Evolutionary conservation across 441 rosid species (phyloP).

Genomic region (Metrosideros polymorpha): DNA sequence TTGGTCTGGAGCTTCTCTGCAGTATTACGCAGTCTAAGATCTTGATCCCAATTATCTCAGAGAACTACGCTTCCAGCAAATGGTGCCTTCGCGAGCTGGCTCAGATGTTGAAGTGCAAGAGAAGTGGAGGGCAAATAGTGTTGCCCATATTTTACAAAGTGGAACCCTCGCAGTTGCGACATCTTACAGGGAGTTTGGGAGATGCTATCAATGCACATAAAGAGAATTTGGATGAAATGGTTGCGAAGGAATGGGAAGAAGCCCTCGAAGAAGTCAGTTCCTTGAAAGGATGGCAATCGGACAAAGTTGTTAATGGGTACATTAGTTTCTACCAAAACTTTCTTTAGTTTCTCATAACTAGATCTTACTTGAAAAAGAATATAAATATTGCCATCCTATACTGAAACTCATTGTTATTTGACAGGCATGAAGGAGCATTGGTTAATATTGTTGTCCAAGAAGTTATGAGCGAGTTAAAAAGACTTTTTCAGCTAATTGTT

Average conservation of each 20-base stretch:
- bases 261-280: rapidly evolving
- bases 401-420: background rate
- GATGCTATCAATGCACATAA: rapidly evolving
- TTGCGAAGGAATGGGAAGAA: background rate
- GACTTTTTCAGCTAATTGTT: background rate
- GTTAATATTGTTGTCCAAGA: background rate
- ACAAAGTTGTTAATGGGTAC: background rate
- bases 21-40: background rate
- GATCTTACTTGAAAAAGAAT: background rate
- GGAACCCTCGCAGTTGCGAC: rapidly evolving
- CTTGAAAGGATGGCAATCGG: background rate
- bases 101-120: background rate
- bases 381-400: background rate
- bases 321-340: background rate
- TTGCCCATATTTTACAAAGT: background rate
- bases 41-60: background rate
- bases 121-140: rapidly evolving
- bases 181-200: background rate
- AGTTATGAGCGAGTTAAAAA: background rate
- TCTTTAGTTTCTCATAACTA: background rate
- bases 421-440: background rate
- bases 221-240: rapidly evolving
- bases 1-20: background rate
- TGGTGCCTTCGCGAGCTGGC: background rate
- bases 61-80: rapidly evolving